Evolutionary conservation across 2,329 filamentous ascomycete genomes (phyloP).

Genomic region (Akanthomyces muscarius): DNA sequence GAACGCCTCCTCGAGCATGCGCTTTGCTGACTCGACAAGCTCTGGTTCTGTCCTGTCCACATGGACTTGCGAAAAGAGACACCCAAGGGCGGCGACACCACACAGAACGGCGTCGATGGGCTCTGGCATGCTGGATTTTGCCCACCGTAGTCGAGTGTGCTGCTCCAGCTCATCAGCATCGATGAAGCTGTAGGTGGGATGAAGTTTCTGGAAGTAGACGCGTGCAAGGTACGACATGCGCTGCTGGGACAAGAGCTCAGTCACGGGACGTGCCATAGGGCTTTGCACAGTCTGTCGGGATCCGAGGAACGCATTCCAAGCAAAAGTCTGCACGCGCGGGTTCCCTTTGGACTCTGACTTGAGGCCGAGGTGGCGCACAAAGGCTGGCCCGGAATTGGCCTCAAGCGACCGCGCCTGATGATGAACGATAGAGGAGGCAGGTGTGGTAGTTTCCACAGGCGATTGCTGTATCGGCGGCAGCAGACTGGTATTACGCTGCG

Average conservation of each 20-base stretch:
- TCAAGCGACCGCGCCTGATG: conserved; percentile 39
- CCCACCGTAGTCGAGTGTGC: conserved; percentile 33
- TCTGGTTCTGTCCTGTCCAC: conserved; percentile 40
- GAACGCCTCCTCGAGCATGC: conserved; percentile 40
- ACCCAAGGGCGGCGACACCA: conserved; percentile 52
- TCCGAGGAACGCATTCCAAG: conserved; percentile 46
- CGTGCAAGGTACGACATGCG: conserved; percentile 43
- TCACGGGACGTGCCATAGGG: conserved; percentile 34
- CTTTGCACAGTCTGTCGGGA: conserved; percentile 23
- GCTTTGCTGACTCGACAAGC: conserved; percentile 43
- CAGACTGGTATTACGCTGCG: background rate
- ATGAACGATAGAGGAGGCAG: conserved; percentile 24
- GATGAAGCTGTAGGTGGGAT: conserved; percentile 50
- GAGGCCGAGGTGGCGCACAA: conserved; percentile 49
- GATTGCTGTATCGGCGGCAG: conserved; percentile 14
- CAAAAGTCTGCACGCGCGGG: conserved; percentile 51
- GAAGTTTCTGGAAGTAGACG: conserved; percentile 51
- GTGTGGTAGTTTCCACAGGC: conserved; percentile 19
- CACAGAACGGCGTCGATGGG: conserved; percentile 47
- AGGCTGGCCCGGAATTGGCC: conserved; percentile 55
- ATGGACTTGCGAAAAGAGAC: conserved; percentile 44
- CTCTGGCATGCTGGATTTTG: conserved; percentile 26
- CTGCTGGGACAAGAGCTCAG: conserved; percentile 42
- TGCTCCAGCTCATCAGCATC: conserved; percentile 29
- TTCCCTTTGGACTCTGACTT: conserved; percentile 50